Base-by-base conservation (phyloP, 768 basidiomycete genomes). In the Panaeolus cyanescens region DNA sequence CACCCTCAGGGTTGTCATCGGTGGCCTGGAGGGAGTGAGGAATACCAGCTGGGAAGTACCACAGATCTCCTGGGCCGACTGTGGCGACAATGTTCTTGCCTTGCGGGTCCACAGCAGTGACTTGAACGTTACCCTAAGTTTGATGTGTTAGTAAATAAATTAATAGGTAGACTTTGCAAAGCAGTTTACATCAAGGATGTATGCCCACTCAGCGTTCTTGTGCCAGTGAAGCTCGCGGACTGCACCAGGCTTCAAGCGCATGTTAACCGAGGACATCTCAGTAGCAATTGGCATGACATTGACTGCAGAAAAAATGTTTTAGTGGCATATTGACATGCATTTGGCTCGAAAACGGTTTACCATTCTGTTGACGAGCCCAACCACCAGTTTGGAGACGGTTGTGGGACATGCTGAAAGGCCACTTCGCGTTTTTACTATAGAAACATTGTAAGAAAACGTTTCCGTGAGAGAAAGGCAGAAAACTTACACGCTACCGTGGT, bases 381-480 rank as follows among this genome's bases (percentile, higher is more conserved):
- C 88, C 88, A 25, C 87, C 88, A 2, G 77, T 78, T 56, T 83
- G 80, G 4, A 89, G 68, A 25, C 86, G 83, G 67, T 80, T 87
- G 68, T 85, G 85, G 61, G 85, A 86, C 54, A 87, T 68, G 57
- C 80, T 76, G 70, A 87, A 85, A 0, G 86, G 83, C 88, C 88
- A 89, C 64, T 87, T 88, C 33, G 79, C 77, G 61, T 85, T 86
- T 50, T 59, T 77, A 79, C 68, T 70, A 36, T 32, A 54, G 25
- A 12, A 30, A 32, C 40, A 19, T 22, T n/a, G 33, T 50, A 28
- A 50, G 45, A 25, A 28, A 10, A 8, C 9, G 25, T 25, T 13
- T 28, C 45, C 15, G 7, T 4, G 17, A 28, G 9, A 2, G 4
- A 4, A 9, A 28, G 45, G 15, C 8, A 42, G 15, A 72, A 63